Evolutionary conservation across 306 rosid genomes (phyloP).

Genomic region (Aeschynomene evenia): DNA sequence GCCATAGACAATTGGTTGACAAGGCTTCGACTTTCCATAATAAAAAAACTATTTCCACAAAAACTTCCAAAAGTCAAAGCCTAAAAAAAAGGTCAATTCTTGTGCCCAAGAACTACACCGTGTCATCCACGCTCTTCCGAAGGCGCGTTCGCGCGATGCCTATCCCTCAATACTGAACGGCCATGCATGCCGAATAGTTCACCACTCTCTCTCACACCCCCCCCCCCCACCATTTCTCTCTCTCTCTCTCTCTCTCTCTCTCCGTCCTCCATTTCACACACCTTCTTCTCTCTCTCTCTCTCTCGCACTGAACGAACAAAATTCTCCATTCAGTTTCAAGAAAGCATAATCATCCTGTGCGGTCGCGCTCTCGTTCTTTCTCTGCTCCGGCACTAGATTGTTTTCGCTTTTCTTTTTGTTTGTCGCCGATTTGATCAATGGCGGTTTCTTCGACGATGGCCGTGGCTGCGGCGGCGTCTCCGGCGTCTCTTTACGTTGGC

Average conservation of each 20-base stretch:
- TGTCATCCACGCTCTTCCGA: background rate
- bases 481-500: slow-evolving; percentile 78
- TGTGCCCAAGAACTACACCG: slow-evolving; percentile 8
- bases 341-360: background rate
- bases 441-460: slow-evolving; percentile 51
- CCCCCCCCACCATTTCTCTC: slow-evolving; percentile 9
- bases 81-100: background rate
- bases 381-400: background rate
- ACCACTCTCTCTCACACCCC: slow-evolving; percentile 27
- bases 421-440: slow-evolving; percentile 38
- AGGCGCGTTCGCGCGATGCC: slow-evolving; percentile 26
- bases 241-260: slow-evolving; percentile 26
- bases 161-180: slow-evolving; percentile 38
- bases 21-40: background rate
- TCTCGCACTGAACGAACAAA: slow-evolving; percentile 8
- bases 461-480: slow-evolving; percentile 17
- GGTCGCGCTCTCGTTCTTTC: background rate
- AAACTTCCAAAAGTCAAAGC: background rate
- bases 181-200: slow-evolving; percentile 66
- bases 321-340: background rate
- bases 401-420: background rate
- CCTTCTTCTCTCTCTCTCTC: slow-evolving; percentile 27
- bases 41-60: background rate
- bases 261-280: slow-evolving; percentile 7
- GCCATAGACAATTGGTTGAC: slow-evolving; percentile 8